Conservation (phyloP, 129 eudicot species). For the Helianthus tuberosus region DNA sequence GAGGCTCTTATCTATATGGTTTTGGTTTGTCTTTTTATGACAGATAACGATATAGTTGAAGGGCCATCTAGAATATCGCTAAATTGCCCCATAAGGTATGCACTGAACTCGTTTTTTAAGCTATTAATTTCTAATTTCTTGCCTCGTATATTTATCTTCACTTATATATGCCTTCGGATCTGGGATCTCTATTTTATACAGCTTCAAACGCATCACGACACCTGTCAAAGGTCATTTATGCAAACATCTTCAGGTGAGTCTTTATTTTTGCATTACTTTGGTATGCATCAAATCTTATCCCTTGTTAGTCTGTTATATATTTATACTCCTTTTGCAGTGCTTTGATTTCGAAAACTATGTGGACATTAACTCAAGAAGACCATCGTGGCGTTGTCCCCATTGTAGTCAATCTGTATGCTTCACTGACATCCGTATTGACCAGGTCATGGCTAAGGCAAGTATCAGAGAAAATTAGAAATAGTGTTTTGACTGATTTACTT, state of each 20-base stretch:
- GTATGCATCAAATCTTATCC: background rate
- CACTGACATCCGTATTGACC: conserved; percentile 73
- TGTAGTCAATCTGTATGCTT: conserved; percentile 80
- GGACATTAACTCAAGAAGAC: conserved; percentile 81
- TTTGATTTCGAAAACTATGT: conserved; percentile 80
- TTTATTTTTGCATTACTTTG: background rate
- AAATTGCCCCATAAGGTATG: conserved; percentile 66
- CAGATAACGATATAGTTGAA: conserved; percentile 75
- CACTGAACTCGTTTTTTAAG: conserved; percentile 5
- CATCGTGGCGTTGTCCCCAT: conserved; percentile 93
- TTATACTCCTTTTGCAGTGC: conserved; percentile 45
- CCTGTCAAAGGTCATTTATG: conserved; percentile 84
- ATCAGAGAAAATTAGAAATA: background rate
- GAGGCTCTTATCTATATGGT: conserved; percentile 2
- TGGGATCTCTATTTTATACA: conserved; percentile 32
- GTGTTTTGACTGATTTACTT: background rate
- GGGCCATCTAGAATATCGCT: conserved; percentile 78
- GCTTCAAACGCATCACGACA: conserved; percentile 65
- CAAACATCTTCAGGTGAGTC: conserved; percentile 77
- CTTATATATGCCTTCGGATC: conserved; percentile 9
- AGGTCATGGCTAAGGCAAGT: conserved; percentile 75
- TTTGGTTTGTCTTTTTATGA: conserved; percentile 2
- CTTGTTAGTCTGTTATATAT: background rate
- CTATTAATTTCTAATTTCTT: background rate
- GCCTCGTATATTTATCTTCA: background rate